Conservation (phyloP, 176 grass and related monocot genomes). For the Juncus effusus region DNA sequence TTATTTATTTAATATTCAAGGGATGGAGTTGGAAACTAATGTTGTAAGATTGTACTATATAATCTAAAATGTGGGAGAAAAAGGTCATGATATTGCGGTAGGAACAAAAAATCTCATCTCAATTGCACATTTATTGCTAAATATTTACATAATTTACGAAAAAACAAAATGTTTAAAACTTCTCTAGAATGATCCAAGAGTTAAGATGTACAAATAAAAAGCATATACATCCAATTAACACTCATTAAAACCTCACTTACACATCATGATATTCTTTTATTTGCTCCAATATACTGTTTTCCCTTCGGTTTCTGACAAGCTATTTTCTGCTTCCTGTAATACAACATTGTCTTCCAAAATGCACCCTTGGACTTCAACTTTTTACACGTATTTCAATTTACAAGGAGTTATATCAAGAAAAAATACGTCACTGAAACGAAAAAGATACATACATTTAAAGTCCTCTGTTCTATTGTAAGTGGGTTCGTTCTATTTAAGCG, state of each 20-base stretch:
- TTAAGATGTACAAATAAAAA: slow-evolving; percentile 24
- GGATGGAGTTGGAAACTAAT: no score
- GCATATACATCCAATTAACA: slow-evolving; percentile 15
- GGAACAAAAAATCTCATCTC: no score
- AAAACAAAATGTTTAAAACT: slow-evolving; percentile 18
- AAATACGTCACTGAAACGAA: no score
- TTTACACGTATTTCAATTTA: slow-evolving; percentile 21
- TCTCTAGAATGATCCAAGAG: slow-evolving; percentile 25
- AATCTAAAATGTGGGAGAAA: no score
- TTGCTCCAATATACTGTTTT: slow-evolving; percentile 5
- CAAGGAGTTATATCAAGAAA: no score
- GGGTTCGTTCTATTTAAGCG: slow-evolving; percentile 12
- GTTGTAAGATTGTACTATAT: no score
- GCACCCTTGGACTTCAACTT: not conserved
- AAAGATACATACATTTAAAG: no score
- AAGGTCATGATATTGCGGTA: not conserved
- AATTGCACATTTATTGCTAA: slow-evolving; percentile 12
- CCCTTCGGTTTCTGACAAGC: slow-evolving; percentile 4
- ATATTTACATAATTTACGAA: slow-evolving; percentile 29
- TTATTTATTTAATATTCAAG: no score
- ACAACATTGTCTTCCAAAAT: not conserved
- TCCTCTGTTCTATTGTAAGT: not conserved
- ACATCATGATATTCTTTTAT: slow-evolving; percentile 1
- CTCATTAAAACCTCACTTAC: slow-evolving; percentile 14
- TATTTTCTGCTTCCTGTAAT: not conserved